Evolutionary conservation across 768 basidiomycete species (phyloP).

Genomic region (Favolaschia claudopus): DNA sequence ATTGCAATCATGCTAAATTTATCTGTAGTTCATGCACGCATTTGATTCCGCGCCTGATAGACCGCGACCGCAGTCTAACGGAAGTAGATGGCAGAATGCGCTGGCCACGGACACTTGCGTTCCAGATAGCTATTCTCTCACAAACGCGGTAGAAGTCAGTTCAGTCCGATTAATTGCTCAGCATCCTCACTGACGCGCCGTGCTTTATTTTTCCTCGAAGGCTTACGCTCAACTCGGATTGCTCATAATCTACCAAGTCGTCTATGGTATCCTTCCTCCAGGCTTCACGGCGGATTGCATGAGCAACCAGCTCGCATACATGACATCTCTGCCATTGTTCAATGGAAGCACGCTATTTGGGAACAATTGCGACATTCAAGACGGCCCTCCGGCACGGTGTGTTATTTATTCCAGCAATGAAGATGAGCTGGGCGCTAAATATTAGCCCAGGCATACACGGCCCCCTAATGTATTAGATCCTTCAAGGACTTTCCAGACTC

Average conservation of each 20-base stretch:
- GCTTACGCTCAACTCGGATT: conserved; percentile 42
- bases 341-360: conserved; percentile 36
- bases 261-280: conserved; percentile 31
- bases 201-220: conserved; percentile 16
- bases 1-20: not conserved
- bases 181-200: not conserved
- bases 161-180: not conserved
- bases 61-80: conserved; percentile 27
- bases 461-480: conserved; percentile 6
- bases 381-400: conserved; percentile 3
- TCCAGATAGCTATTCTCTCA: conserved; percentile 38
- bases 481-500: conserved; percentile 5
- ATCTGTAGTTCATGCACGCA: conserved; percentile 37
- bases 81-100: conserved; percentile 30
- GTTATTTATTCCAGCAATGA: not conserved
- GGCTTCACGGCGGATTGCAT: conserved; percentile 38
- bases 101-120: conserved; percentile 37
- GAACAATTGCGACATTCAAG: conserved; percentile 30
- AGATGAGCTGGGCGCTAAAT: too few species aligned
- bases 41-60: conserved; percentile 40
- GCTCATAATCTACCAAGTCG: conserved; percentile 32
- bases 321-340: conserved; percentile 31
- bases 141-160: conserved; percentile 38
- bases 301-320: conserved; percentile 37
- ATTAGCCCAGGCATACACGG: not conserved